phyloP scores from a whole-genome alignment of 257 asterid species.

The Gentiana straminea region DNA sequence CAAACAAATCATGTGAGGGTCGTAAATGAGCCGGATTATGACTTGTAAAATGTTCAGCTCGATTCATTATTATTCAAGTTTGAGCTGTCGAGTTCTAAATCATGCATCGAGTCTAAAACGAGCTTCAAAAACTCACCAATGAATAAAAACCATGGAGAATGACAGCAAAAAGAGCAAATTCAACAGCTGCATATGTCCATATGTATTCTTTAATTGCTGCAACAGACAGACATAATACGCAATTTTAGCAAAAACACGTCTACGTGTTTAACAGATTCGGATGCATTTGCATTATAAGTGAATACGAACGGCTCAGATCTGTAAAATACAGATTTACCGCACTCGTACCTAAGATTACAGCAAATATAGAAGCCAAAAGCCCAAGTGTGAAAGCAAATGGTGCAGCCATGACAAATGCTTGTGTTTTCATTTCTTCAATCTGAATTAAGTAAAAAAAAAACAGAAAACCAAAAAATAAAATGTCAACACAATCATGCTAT shows the following conservation, averaged over 20 bases:
- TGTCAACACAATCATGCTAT: neutral
- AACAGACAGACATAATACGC: conserved; percentile 8
- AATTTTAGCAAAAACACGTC: conserved; percentile 6
- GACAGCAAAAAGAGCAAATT: conserved; percentile 62
- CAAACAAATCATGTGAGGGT: too few species aligned
- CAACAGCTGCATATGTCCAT: conserved; percentile 84
- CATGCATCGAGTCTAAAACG: too few species aligned
- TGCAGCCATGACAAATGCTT: conserved; percentile 63
- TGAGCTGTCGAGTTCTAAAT: too few species aligned
- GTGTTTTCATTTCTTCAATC: conserved; percentile 53
- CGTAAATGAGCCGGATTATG: too few species aligned
- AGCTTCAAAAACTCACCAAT: conserved; percentile 32
- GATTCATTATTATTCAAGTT: too few species aligned
- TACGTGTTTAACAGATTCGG: neutral
- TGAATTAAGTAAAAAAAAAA: conserved; percentile 11
- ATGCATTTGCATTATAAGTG: too few species aligned
- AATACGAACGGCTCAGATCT: too few species aligned
- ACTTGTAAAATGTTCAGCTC: too few species aligned
- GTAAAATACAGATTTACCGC: neutral
- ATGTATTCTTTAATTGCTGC: conserved; percentile 71
- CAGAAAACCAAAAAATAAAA: neutral
- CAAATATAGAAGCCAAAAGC: conserved; percentile 53
- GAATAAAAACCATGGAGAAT: conserved; percentile 52
- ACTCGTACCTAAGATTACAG: conserved; percentile 50
- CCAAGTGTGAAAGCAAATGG: conserved; percentile 79